Evolutionary conservation across 768 basidiomycete species (phyloP), one percentile per base, ranked within the genome.

Genomic region (Tulasnella sp.): DNA sequence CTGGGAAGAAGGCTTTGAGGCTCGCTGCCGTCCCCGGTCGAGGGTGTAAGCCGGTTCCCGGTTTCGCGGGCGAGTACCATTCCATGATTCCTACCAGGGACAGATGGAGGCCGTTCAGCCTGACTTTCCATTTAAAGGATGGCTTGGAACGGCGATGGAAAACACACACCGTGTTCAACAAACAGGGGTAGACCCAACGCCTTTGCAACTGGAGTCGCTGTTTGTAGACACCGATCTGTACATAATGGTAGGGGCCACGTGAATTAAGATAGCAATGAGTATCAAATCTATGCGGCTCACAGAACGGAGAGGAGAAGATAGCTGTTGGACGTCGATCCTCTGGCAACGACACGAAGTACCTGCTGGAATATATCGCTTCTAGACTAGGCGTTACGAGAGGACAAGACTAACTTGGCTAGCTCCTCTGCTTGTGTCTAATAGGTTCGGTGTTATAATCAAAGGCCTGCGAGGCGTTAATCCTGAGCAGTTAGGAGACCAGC

Each of bases 181-280:
- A 79, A 85, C 53, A 92, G 78, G 0, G 89, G 87, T 3, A 90
- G 62, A 13, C 74, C 52, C 72, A 92, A 75, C 0, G 80, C 78
- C 41, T 73, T 68, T 15, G 90, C 79, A 2, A 77, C 72, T 1
- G 90, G 88, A 30, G 77, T 74, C 1, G 84, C 72, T 0, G 90
- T 93, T 68, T 93, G 89, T 23, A 92, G 73, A 69, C 90, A 92
- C n/a, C 90, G 85, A 72, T 92, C 88, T 90, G 11, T 24, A 19
- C 15, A 42, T 19, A 32, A 19, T 13, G 32, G 17, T 21, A 19
- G 26, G 21, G 1, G 11, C 11, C 8, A 44, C 15, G 32, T 15
- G n/a, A 24, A 10, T 15, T 42, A 55, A 21, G 17, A n/a, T 19
- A 43, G n/a, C 8, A 30, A 13, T 30, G 47, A 44, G 51, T 45